Base-by-base conservation (phyloP, 2,329 filamentous ascomycete species). In the Xenosphaeropsis pyriputrescens region DNA sequence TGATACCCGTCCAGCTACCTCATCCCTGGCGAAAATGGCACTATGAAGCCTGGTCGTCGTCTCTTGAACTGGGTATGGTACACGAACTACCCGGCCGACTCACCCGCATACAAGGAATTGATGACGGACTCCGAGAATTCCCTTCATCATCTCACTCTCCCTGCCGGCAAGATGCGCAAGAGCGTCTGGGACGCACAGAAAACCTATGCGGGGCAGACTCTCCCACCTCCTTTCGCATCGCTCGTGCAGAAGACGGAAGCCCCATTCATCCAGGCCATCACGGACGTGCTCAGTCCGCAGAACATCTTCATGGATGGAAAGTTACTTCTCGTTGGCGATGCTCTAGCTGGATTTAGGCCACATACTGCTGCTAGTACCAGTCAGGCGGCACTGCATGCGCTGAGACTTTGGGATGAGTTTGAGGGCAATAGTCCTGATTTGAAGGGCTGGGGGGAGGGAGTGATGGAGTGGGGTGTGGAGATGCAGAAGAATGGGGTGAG, bases 31-130 rank as follows among this genome's bases (percentile, higher is more conserved):
- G 39, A 47, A 15, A 46, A 57, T 38, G 63, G 63, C 2, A 54
- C 52, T 2, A 45, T 63, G 5, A 50, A 57, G 34, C 55, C 50
- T 0, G 62, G 61, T 3, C 41, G 57, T 15, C 55, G 62, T 0
- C 56, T 61, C 12, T 53, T 64, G 37, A 67, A 64, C 44, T 65
- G 58, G 47, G 62, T 66, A 13, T 67, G 60, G 51, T 66, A 66
- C 44, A 54, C 54, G 40, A 62, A 63, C 38, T 34, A 42, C 15
- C n/a, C 36, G 5, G 30, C 22, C 11, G 15, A 19, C 26, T 47
- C 46, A 2, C 18, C 31, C 29, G 46, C 48, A 30, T 51, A 45
- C 40, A 41, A 40, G 4, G 39, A 52, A 6, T 37, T 57, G 7
- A 50, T 58, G 49, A 57, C 54, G 5, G 54, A 57, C 33, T 38